A percentile compares a stretch with the other conserved stretches of the same genome.
Conservation (phyloP, 768 basidiomycete genomes). For the Lentinula sp. region DNA sequence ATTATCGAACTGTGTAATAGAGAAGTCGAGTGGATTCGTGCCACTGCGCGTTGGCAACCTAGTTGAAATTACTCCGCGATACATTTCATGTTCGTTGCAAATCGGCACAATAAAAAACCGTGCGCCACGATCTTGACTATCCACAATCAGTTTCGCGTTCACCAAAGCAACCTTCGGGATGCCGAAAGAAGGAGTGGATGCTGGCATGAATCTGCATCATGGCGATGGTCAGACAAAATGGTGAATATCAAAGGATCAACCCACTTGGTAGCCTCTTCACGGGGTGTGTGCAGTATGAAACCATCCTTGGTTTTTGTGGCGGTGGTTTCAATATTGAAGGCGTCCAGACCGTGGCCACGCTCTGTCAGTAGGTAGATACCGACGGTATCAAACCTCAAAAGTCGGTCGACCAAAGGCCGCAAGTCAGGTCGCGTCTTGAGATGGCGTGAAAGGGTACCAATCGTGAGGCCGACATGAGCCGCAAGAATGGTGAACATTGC, state of each 20-base stretch:
- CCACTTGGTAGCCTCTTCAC: slow-evolving; percentile 55
- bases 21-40: slow-evolving; percentile 49
- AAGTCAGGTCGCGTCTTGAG: slow-evolving; percentile 43
- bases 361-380: slow-evolving; percentile 51
- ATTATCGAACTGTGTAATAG: slow-evolving; percentile 49
- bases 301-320: slow-evolving; percentile 44
- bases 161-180: slow-evolving; percentile 52
- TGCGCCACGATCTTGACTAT: slow-evolving; percentile 42
- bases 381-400: slow-evolving; percentile 48
- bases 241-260: slow-evolving; percentile 10
- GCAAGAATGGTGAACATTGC: slow-evolving; percentile 50
- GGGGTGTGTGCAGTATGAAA: slow-evolving; percentile 49
- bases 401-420: slow-evolving; percentile 37
- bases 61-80: slow-evolving; percentile 42
- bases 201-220: slow-evolving; percentile 48
- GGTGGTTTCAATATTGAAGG: slow-evolving; percentile 57
- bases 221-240: slow-evolving; percentile 4
- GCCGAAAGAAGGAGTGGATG: slow-evolving; percentile 46
- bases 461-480: slow-evolving; percentile 43
- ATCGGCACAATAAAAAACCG: slow-evolving; percentile 53
- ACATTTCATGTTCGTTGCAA: slow-evolving; percentile 49
- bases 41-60: slow-evolving; percentile 47
- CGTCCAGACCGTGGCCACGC: slow-evolving; percentile 55
- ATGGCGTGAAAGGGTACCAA: slow-evolving; percentile 51
- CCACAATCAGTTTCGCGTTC: slow-evolving; percentile 49